These are phyloP conservation scores for Colletotrichum cordylinicola DNA, from an alignment of 2,329 filamentous ascomycete species.

Conservation along the genomic window DNA sequence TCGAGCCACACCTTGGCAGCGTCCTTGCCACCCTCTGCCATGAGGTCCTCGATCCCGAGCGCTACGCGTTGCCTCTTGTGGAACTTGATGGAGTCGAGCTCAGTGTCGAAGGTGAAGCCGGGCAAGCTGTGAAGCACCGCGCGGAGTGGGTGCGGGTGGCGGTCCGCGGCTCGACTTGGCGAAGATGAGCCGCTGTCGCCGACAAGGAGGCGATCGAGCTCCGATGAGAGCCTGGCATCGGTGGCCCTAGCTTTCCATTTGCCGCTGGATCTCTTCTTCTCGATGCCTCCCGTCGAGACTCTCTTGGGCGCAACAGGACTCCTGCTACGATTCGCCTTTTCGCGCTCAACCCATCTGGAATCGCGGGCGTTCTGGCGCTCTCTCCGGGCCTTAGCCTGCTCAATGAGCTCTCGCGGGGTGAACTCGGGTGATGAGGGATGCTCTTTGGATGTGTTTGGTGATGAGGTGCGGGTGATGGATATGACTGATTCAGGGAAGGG, in stretches of 20 bases:
- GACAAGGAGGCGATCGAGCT: constrained; percentile 1
- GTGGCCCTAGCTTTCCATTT: background rate
- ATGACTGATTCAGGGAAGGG: background rate
- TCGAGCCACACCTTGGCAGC: constrained; percentile 3
- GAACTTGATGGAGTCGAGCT: constrained; percentile 5
- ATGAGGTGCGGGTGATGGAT: background rate
- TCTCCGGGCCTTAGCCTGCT: background rate
- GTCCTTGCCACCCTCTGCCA: background rate
- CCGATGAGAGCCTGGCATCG: background rate
- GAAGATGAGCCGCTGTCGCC: background rate
- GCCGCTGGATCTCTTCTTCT: background rate
- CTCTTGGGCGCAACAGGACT: background rate
- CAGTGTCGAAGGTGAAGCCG: background rate
- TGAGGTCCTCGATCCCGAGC: background rate
- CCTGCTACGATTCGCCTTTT: background rate
- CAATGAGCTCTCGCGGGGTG: background rate
- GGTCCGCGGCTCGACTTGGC: background rate
- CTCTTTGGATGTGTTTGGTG: background rate
- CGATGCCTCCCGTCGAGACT: background rate
- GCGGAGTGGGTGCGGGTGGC: background rate
- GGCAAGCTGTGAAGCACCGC: background rate
- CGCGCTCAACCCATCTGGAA: background rate
- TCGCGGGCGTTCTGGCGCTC: background rate
- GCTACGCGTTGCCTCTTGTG: background rate
- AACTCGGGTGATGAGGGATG: background rate